Percentiles rank a stretch among this genome's conserved stretches.
These are phyloP conservation scores for Ogataea minuta DNA, from an alignment of 805 yeast genomes.

Conservation along the genomic window DNA sequence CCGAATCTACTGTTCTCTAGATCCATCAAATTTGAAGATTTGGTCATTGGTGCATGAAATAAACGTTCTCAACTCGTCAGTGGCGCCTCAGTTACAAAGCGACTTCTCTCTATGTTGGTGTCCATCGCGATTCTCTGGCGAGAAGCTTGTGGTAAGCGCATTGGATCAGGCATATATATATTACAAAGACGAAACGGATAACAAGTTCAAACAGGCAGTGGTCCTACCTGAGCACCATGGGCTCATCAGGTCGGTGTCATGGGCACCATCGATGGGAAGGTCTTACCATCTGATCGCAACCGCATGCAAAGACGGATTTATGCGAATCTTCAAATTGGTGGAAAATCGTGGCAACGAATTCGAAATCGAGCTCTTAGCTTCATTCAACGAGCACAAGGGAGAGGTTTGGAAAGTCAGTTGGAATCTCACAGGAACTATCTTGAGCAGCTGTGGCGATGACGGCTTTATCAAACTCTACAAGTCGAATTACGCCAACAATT, in stretches of 20 bases:
- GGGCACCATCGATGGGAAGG: constrained; percentile 98
- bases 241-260: constrained; percentile 79
- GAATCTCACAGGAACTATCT: constrained; percentile 90
- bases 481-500: constrained; percentile 77
- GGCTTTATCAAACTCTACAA: constrained; percentile 93
- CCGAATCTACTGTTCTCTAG: constrained; percentile 82
- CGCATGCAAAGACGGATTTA: constrained; percentile 92
- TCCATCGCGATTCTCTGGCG: constrained; percentile 77
- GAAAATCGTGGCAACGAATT: constrained; percentile 36
- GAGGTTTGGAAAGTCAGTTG: constrained; percentile 95
- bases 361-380: constrained; percentile 26
- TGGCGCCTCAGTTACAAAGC: constrained; percentile 78
- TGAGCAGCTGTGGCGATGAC: constrained; percentile 94
- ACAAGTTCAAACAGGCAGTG: constrained; percentile 53
- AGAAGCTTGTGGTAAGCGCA: constrained; percentile 80
- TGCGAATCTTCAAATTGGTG: constrained; percentile 75
- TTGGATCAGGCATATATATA: constrained; percentile 86
- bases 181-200: constrained; percentile 44
- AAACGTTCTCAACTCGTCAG: constrained; percentile 62
- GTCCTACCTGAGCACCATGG: constrained; percentile 83
- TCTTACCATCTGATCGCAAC: constrained; percentile 87
- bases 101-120: constrained; percentile 90
- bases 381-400: constrained; percentile 34
- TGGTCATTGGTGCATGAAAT: constrained; percentile 81
- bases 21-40: constrained; percentile 79